Evolutionary conservation across 1,139 yeast species (phyloP).

Genomic region (Suhomyces yuchorum): DNA sequence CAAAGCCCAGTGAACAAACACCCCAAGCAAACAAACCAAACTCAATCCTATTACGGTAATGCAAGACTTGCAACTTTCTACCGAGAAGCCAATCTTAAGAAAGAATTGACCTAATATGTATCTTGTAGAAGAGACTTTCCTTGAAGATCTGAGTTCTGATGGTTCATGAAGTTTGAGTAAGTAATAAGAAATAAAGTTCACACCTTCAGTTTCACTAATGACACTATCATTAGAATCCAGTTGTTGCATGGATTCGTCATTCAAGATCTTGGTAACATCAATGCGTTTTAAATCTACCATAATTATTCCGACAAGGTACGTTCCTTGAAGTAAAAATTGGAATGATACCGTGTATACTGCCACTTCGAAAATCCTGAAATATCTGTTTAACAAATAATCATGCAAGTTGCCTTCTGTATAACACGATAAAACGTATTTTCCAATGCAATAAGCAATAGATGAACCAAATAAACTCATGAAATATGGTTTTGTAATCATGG

Average conservation of each 20-base stretch:
- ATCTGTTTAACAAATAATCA: constrained; percentile 21
- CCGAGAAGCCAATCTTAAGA: constrained; percentile 38
- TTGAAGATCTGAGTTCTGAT: constrained; percentile 22
- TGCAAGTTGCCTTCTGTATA: constrained; percentile 25
- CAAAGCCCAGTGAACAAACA: constrained; percentile 31
- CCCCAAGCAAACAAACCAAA: constrained; percentile 22
- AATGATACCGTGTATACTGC: constrained; percentile 44
- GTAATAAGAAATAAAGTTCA: constrained; percentile 30
- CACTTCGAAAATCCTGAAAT: constrained; percentile 22
- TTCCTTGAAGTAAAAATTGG: constrained; percentile 61
- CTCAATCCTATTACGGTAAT: constrained; percentile 14
- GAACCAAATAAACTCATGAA: constrained; percentile 17
- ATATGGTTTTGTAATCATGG: constrained; percentile 25
- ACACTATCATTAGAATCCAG: neutral
- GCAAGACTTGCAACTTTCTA: constrained; percentile 8
- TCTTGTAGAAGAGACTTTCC: constrained; percentile 22
- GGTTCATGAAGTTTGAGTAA: constrained; percentile 25
- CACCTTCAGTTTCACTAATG: constrained; percentile 20
- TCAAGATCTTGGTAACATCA: constrained; percentile 58
- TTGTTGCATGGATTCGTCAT: constrained; percentile 9
- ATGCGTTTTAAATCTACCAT: constrained; percentile 66
- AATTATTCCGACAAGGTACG: constrained; percentile 65
- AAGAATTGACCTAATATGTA: constrained; percentile 38
- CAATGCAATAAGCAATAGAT: constrained; percentile 16
- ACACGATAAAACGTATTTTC: constrained; percentile 18